Evolutionary conservation across 164 flowering plant species (phyloP).

Genomic region (Annona cherimola): DNA sequence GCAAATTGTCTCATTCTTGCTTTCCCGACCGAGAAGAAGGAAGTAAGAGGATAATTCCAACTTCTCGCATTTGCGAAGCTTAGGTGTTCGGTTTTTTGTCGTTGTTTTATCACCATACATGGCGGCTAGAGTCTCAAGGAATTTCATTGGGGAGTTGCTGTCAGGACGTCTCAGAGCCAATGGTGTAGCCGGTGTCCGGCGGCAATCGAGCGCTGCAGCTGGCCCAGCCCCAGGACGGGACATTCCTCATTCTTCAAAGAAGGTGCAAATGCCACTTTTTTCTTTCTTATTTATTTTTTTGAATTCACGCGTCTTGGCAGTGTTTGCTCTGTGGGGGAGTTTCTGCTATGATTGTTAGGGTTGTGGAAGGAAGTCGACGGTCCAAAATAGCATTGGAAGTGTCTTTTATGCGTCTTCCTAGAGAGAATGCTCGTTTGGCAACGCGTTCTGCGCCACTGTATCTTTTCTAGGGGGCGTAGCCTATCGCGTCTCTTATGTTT

Average conservation of each 20-base stretch:
- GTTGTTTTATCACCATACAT: not conserved
- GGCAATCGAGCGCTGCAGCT: conserved; percentile 15
- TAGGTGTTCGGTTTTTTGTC: not conserved
- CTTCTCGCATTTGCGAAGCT: not conserved
- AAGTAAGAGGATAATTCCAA: not conserved
- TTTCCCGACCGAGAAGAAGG: not conserved
- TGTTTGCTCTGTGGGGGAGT: not conserved
- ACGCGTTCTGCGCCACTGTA: too few relatives aligned
- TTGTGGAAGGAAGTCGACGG: not conserved
- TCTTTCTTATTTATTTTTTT: not conserved
- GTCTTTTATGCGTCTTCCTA: not conserved
- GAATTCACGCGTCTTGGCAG: not conserved
- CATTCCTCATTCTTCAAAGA: conserved; percentile 23
- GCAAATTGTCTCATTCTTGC: not conserved
- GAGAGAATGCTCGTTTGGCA: not conserved
- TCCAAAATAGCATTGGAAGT: not conserved
- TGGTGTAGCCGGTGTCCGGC: conserved; percentile 7
- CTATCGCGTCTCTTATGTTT: too few relatives aligned
- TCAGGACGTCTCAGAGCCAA: conserved; percentile 1
- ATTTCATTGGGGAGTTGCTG: conserved; percentile 7
- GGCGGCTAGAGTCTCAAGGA: conserved; percentile 20
- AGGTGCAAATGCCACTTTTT: conserved; percentile 7
- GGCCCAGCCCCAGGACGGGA: conserved; percentile 5
- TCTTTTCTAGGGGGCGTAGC: too few relatives aligned
- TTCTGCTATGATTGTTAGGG: not conserved